Percentiles rank a stretch among this genome's conserved stretches.
Conservation (phyloP, 2,329 filamentous ascomycete species). For the Iodosphaeria phyllophila region DNA sequence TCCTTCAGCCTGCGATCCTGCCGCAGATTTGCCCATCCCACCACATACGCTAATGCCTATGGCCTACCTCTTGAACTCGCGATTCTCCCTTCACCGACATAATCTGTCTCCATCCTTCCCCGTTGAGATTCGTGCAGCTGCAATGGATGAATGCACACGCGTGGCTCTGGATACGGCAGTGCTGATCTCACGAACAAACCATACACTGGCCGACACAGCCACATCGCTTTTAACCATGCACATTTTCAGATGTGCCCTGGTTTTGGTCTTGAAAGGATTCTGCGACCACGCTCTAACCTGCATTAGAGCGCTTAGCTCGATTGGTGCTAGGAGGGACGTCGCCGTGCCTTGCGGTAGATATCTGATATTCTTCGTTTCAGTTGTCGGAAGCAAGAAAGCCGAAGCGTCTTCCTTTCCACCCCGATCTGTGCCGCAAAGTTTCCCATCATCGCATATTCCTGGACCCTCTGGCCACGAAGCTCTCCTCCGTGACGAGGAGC, state of each 20-base stretch:
- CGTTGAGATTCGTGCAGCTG: constrained; percentile 43
- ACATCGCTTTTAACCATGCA: constrained; percentile 65
- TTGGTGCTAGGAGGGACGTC: constrained; percentile 53
- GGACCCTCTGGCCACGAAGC: constrained; percentile 15
- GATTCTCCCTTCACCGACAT: constrained; percentile 74
- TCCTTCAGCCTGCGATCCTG: constrained; percentile 53
- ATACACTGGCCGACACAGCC: constrained; percentile 44
- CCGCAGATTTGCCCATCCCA: constrained; percentile 48
- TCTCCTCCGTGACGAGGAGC: constrained; percentile 55
- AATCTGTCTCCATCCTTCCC: constrained; percentile 63
- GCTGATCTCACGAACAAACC: constrained; percentile 48
- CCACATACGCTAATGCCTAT: constrained; percentile 58
- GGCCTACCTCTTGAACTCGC: constrained; percentile 61
- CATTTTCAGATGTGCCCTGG: constrained; percentile 70
- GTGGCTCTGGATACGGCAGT: constrained; percentile 63
- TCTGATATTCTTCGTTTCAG: constrained; percentile 60
- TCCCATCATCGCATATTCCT: too few relatives aligned
- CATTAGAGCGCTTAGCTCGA: constrained; percentile 49
- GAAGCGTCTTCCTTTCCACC: constrained; percentile 20
- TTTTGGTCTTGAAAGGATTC: constrained; percentile 58
- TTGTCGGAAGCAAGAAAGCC: constrained; percentile 35
- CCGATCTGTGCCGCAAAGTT: constrained; percentile 7
- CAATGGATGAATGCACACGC: constrained; percentile 58
- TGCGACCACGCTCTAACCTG: constrained; percentile 56
- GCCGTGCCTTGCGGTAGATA: constrained; percentile 68